A percentile compares a stretch with the other conserved stretches of the same genome.
Conservation (phyloP, 345 rosid genomes). For the Hibiscus trionum region DNA sequence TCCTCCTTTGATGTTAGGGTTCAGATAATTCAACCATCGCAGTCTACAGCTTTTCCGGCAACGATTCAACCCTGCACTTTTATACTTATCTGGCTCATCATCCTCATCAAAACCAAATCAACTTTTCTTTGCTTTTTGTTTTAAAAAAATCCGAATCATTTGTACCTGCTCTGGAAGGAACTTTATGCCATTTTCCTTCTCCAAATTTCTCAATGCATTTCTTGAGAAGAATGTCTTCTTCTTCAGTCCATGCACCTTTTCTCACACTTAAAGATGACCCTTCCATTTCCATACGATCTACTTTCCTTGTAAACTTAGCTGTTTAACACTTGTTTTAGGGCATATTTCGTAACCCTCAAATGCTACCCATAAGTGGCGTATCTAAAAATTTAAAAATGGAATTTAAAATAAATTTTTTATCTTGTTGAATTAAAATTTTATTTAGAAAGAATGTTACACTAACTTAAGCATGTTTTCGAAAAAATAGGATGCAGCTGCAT, state of each 20-base stretch:
- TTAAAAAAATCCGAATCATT: too few relatives aligned
- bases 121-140: too few relatives aligned
- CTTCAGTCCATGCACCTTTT: constrained; percentile 34
- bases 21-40: constrained; percentile 48
- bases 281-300: neutral
- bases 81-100: neutral
- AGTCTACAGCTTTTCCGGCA: constrained; percentile 49
- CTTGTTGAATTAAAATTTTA: too few relatives aligned
- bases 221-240: constrained; percentile 40
- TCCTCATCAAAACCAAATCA: neutral
- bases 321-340: too few relatives aligned
- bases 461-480: too few relatives aligned
- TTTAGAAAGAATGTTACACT: too few relatives aligned
- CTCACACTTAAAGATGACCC: neutral
- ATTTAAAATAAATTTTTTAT: too few relatives aligned
- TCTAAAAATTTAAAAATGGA: too few relatives aligned
- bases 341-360: too few relatives aligned
- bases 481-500: too few relatives aligned
- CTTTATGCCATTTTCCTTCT: constrained; percentile 39
- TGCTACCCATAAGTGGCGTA: too few relatives aligned
- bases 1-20: constrained; percentile 38
- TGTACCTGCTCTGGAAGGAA: constrained; percentile 23
- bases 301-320: too few relatives aligned
- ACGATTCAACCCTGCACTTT: constrained; percentile 35
- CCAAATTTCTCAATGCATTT: constrained; percentile 31